Conservation (phyloP, 2,329 filamentous ascomycete species). For the Sporothrix pallida region DNA sequence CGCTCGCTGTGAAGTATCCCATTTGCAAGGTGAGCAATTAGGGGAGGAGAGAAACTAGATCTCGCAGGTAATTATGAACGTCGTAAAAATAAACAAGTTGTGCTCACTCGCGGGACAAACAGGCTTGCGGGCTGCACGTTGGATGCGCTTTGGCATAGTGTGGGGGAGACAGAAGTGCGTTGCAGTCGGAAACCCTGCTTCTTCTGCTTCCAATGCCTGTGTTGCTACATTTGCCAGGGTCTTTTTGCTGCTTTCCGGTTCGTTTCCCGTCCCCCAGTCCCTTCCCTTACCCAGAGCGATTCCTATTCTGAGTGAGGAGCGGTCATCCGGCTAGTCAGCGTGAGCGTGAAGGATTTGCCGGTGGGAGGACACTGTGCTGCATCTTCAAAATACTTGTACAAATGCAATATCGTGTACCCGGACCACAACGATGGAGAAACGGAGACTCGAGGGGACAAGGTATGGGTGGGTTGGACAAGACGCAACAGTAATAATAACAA, state of each 20-base stretch:
- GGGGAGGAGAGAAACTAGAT: neutral
- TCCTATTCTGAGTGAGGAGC: neutral
- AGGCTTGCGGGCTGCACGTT: neutral
- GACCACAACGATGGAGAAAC: neutral
- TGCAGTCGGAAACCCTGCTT: constrained; percentile 11
- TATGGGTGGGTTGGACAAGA: neutral
- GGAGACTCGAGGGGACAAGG: constrained; percentile 1
- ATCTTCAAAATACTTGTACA: neutral
- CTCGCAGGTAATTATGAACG: neutral
- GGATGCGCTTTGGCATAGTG: neutral
- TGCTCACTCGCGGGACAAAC: neutral
- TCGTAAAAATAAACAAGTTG: constrained; percentile 13
- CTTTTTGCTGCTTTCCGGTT: neutral
- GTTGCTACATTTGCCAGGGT: neutral
- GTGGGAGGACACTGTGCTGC: neutral
- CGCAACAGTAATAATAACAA: neutral
- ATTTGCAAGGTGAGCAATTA: neutral
- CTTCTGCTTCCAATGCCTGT: neutral
- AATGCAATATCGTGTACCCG: constrained; percentile 8
- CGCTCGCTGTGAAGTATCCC: neutral
- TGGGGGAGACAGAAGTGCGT: neutral
- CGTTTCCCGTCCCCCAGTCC: neutral
- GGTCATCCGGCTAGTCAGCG: neutral
- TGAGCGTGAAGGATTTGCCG: neutral
- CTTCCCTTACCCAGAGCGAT: constrained; percentile 12